These are phyloP conservation scores for Cryphonectria parasitica DNA, from an alignment of 2,329 filamentous ascomycete genomes.

Conservation along the genomic window DNA sequence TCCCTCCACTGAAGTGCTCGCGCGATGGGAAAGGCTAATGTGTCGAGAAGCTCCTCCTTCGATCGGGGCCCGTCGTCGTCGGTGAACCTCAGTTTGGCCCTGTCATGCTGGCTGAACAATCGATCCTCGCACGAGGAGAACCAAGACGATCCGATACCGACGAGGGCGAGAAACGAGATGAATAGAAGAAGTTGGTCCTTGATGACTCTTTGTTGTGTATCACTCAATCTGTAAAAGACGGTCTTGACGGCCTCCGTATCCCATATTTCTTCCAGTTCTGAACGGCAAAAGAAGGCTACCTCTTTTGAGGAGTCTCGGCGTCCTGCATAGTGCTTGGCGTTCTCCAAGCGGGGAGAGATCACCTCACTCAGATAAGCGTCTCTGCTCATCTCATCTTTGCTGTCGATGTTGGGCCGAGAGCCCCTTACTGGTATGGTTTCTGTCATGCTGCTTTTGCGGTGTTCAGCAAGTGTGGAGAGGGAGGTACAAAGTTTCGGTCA, in stretches of 20 bases:
- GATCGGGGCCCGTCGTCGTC: slow-evolving; percentile 10
- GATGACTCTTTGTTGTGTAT: slow-evolving; percentile 1
- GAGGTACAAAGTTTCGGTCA: neutral
- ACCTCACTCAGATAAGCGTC: slow-evolving; percentile 3
- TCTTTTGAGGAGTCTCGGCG: neutral
- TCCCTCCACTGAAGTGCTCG: slow-evolving; percentile 18
- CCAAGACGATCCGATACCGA: slow-evolving; percentile 12
- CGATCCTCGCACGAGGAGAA: neutral
- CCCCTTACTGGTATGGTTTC: neutral
- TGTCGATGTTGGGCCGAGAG: slow-evolving; percentile 1
- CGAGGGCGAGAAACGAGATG: slow-evolving; percentile 20
- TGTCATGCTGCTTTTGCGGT: neutral
- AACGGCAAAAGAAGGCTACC: slow-evolving; percentile 22
- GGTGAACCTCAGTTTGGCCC: neutral
- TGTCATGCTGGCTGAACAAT: slow-evolving; percentile 9
- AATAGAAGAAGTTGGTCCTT: slow-evolving; percentile 13
- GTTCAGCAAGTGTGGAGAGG: neutral
- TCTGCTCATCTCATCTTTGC: slow-evolving; percentile 5
- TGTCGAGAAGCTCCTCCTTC: neutral
- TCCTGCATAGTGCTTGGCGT: slow-evolving; percentile 1
- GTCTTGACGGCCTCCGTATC: neutral
- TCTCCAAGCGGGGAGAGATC: neutral
- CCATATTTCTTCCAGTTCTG: slow-evolving; percentile 18
- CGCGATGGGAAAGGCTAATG: slow-evolving; percentile 5
- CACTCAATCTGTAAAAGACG: slow-evolving; percentile 17